Base-by-base conservation (phyloP, 345 rosid species). In the Linum tenue region DNA sequence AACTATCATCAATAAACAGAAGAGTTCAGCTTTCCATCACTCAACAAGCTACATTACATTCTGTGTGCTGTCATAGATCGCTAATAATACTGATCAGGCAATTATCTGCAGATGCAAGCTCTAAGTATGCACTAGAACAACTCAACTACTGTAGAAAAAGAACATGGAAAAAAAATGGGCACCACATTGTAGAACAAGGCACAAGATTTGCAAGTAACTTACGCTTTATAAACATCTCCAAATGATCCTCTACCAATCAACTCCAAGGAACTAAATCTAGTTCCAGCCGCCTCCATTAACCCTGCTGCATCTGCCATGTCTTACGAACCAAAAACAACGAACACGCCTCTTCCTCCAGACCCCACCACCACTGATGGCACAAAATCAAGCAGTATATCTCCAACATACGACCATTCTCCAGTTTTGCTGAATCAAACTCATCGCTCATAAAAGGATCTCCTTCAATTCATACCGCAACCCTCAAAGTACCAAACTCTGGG, bases 201-300 rank as follows among this genome's bases (percentile, higher is more conserved):
- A 48, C 53, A 15, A 48, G 53, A 48, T 48, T 48, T 48, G 11
- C 14, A 12, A 48, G 53, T 3, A 48, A 85, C 90, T 79, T 80
- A 94, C 99, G 95, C 99, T 85, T 90, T 94, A 78, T 90, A 94
- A 65, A 94, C 99, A 57, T 94, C 99, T 1, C 99, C 99, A 50
- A 94, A 94, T 1, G 99, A 94, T 64, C 99, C 99, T 84, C 91
- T 83, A 8, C 99, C 99, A 4, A 94, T 94, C 74, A 90, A 82
- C 84, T 94, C 95, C 65, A 81, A 74, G 44, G 89, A 86, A 74
- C 80, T 85, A 79, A 94, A 94, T 77, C 96, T 84, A 64, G 80
- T 62, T 67, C 90, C 92, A 0, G 96, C 83, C 2, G 97, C 97
- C 79, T 90, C 97, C 48, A 73, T 75, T 67, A 92, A 78, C 56